phyloP scores from a whole-genome alignment of 2,329 filamentous ascomycete genomes.

The Fusarium napiforme region DNA sequence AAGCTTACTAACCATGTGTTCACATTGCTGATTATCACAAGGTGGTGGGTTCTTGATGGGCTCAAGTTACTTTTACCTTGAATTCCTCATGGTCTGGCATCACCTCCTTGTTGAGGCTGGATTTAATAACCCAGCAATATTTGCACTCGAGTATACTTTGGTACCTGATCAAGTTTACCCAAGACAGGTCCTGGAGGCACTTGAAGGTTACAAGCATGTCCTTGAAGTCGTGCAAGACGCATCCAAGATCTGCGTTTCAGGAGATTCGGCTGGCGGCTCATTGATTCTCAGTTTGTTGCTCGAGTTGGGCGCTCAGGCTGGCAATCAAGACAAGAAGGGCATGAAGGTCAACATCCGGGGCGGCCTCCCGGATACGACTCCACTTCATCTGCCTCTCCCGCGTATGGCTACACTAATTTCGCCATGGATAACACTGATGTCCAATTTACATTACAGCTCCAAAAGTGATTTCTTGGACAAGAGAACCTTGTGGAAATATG shows the following conservation, averaged over 20 bases:
- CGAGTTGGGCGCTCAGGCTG: slow-evolving; percentile 62
- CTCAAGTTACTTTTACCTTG: slow-evolving; percentile 83
- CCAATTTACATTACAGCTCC: slow-evolving; percentile 73
- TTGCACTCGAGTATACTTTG: slow-evolving; percentile 83
- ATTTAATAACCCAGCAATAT: slow-evolving; percentile 80
- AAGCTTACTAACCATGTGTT: background rate
- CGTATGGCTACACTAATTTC: slow-evolving; percentile 78
- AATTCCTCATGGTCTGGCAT: slow-evolving; percentile 81
- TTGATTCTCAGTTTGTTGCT: slow-evolving; percentile 79
- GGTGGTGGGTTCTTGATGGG: slow-evolving; percentile 88
- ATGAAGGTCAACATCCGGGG: slow-evolving; percentile 17
- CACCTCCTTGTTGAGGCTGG: slow-evolving; percentile 71
- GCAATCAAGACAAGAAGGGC: slow-evolving; percentile 33
- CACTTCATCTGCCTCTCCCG: slow-evolving; percentile 47
- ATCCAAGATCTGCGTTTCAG: slow-evolving; percentile 74
- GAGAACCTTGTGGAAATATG: slow-evolving; percentile 74
- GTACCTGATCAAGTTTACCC: slow-evolving; percentile 81
- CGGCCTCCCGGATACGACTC: slow-evolving; percentile 21
- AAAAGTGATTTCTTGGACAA: slow-evolving; percentile 79
- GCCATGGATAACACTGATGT: slow-evolving; percentile 82
- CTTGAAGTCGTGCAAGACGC: slow-evolving; percentile 67
- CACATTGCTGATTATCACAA: slow-evolving; percentile 45
- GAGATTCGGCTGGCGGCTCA: slow-evolving; percentile 83
- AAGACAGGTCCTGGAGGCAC: slow-evolving; percentile 75
- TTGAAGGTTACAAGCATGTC: slow-evolving; percentile 77